phyloP scores from a whole-genome alignment of 2,329 filamentous ascomycete genomes.

The Neurospora sp. region DNA sequence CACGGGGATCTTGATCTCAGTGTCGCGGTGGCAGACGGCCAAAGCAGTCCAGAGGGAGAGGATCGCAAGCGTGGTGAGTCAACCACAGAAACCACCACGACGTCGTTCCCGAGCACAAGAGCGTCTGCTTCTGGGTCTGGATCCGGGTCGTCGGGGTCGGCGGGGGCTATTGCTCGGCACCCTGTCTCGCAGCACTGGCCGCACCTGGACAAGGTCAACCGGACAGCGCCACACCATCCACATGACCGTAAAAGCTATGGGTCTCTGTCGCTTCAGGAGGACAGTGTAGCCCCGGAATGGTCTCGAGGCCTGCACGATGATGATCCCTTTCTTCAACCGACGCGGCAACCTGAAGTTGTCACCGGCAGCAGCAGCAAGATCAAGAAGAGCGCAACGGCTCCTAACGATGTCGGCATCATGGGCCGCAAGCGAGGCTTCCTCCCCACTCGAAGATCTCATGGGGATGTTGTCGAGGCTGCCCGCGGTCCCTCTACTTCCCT shows the following conservation, averaged over 20 bases:
- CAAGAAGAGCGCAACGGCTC: neutral
- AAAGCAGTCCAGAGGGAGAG: neutral
- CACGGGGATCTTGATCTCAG: neutral
- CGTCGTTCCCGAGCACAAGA: neutral
- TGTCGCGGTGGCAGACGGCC: neutral
- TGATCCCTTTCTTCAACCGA: neutral
- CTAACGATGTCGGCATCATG: neutral
- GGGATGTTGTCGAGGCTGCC: neutral
- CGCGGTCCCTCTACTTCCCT: neutral
- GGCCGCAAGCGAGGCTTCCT: neutral
- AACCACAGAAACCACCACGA: neutral
- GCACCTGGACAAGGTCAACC: neutral
- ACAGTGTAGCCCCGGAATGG: neutral
- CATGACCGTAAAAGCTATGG: neutral
- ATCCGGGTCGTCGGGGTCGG: neutral
- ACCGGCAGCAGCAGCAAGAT: neutral
- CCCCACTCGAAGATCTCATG: neutral
- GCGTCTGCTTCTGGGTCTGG: neutral
- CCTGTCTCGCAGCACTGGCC: neutral
- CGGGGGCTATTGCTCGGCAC: neutral
- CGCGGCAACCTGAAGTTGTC: neutral
- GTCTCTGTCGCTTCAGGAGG: neutral
- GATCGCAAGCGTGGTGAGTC: neutral
- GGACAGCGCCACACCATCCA: neutral
- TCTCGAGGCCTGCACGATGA: neutral